Conservation (phyloP, 768 basidiomycete species). For the Fistulinella prunicolor region DNA sequence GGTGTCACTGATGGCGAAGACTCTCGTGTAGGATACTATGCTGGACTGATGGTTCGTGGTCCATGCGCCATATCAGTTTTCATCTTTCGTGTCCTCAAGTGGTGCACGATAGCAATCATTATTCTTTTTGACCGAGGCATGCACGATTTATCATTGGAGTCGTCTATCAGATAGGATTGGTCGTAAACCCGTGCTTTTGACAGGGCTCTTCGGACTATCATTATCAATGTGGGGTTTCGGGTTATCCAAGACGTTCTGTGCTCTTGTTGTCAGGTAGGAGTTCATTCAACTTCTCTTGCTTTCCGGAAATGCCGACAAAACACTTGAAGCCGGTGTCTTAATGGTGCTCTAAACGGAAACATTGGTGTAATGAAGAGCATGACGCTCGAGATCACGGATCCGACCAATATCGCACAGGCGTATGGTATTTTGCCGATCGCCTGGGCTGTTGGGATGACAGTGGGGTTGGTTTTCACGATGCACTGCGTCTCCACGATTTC, state of each 20-base stretch:
- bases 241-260: conserved; percentile 45
- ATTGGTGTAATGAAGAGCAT: conserved; percentile 49
- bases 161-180: conserved; percentile 48
- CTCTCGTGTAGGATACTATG: too few relatives aligned
- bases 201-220: conserved; percentile 43
- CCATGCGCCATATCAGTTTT: too few relatives aligned
- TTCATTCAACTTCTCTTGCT: neutral
- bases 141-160: conserved; percentile 49
- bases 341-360: conserved; percentile 55
- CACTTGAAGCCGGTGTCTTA: conserved; percentile 39
- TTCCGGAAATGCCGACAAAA: neutral
- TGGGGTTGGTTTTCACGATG: conserved; percentile 38
- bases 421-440: conserved; percentile 58
- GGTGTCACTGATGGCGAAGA: too few relatives aligned
- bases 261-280: conserved; percentile 38
- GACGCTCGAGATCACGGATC: conserved; percentile 40
- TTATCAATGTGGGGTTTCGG: conserved; percentile 49
- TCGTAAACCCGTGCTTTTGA: conserved; percentile 46
- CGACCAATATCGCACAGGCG: conserved; percentile 34
- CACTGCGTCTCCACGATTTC: neutral
- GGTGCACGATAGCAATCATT: conserved; percentile 50
- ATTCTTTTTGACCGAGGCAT: conserved; percentile 49
- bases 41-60: too few relatives aligned
- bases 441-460: conserved; percentile 43
- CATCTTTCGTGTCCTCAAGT: too few relatives aligned